A percentile compares a stretch with the other conserved stretches of the same genome.
These are phyloP conservation scores for Paxillus rubicundulus DNA, from an alignment of 768 basidiomycete species.

Conservation along the genomic window DNA sequence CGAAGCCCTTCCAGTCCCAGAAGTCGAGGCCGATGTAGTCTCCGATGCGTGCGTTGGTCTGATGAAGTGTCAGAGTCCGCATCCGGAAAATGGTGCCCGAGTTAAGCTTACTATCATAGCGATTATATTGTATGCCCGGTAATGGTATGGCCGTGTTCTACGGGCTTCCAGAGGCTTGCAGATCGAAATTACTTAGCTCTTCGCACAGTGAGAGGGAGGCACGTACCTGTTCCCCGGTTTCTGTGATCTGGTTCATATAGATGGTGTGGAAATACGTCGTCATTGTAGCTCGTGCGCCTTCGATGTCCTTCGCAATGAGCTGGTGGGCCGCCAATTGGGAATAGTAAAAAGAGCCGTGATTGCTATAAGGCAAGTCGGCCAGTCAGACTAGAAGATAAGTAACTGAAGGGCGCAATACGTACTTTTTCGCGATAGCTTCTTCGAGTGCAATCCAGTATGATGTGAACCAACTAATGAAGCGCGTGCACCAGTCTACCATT, in stretches of 20 bases:
- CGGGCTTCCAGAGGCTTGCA: conserved; percentile 55
- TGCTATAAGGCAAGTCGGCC: conserved; percentile 36
- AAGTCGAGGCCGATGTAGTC: conserved; percentile 42
- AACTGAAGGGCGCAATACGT: conserved; percentile 22
- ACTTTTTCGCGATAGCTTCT: conserved; percentile 51
- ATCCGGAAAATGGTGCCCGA: background rate
- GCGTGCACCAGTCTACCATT: conserved; percentile 49
- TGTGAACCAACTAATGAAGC: conserved; percentile 57
- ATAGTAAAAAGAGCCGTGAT: conserved; percentile 65
- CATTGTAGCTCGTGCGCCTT: conserved; percentile 46
- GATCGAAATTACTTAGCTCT: background rate
- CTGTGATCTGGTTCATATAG: conserved; percentile 52
- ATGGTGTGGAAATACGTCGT: conserved; percentile 49
- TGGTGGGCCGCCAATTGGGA: conserved; percentile 59
- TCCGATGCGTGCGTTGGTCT: conserved; percentile 59
- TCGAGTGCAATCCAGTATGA: conserved; percentile 45
- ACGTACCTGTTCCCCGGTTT: conserved; percentile 56
- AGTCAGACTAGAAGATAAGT: background rate
- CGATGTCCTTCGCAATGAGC: conserved; percentile 48
- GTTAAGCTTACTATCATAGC: conserved; percentile 56
- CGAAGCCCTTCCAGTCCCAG: conserved; percentile 50
- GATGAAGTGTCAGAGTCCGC: background rate
- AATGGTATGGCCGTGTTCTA: conserved; percentile 64
- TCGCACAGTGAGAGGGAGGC: background rate
- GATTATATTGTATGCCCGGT: conserved; percentile 64